These are phyloP conservation scores for Acrodontium crateriforme DNA, from an alignment of 2,329 filamentous ascomycete genomes.

Conservation along the genomic window DNA sequence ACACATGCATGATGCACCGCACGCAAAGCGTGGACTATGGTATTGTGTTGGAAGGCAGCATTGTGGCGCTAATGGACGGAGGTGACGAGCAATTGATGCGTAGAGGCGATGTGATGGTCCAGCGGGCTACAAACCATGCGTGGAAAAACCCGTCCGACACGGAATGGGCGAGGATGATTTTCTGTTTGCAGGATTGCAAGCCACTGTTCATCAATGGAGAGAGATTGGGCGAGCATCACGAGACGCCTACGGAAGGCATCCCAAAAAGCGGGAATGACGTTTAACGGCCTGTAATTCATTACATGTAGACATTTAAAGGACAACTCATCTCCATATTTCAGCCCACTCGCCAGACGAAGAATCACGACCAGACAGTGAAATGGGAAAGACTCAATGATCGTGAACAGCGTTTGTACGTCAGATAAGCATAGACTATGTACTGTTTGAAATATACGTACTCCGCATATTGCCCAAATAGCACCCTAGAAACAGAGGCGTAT, in stretches of 20 bases:
- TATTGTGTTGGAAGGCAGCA: slow-evolving; percentile 23
- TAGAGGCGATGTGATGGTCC: slow-evolving; percentile 24
- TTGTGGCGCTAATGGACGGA: slow-evolving; percentile 21
- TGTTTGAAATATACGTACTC: no score
- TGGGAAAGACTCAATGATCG: no score
- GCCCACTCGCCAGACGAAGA: no score
- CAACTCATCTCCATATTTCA: no score
- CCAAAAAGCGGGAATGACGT: slow-evolving; percentile 11
- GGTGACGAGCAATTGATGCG: slow-evolving; percentile 22
- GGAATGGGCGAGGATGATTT: slow-evolving; percentile 21
- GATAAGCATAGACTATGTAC: no score
- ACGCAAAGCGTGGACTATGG: slow-evolving; percentile 25
- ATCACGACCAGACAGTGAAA: no score
- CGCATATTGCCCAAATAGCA: no score
- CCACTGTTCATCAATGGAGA: slow-evolving; percentile 14
- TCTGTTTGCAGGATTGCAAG: slow-evolving; percentile 18
- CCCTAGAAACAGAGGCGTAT: no score
- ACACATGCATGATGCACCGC: slow-evolving; percentile 24
- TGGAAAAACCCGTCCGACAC: slow-evolving; percentile 18
- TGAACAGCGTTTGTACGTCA: no score
- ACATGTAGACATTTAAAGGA: no score
- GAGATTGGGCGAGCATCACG: slow-evolving; percentile 16
- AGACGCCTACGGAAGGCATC: slow-evolving; percentile 9
- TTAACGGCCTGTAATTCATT: slow-evolving; percentile 1
- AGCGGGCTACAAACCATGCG: slow-evolving; percentile 25